phyloP scores from a whole-genome alignment of 2,329 filamentous ascomycete species.

The Colletotrichum phormii region DNA sequence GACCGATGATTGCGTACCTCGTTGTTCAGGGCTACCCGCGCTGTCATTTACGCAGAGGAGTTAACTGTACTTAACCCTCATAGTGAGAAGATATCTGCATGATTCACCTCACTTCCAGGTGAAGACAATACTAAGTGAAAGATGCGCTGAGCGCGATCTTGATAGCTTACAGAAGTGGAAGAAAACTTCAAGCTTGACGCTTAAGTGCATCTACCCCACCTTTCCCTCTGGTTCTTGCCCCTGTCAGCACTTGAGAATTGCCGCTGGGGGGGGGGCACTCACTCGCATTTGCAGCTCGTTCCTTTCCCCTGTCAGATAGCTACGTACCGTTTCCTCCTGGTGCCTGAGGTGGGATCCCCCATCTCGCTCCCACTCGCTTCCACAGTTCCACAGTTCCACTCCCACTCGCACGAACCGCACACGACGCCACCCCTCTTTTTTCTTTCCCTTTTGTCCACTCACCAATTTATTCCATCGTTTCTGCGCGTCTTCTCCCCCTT shows the following conservation, averaged over 20 bases:
- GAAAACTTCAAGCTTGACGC: background rate
- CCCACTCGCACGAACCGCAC: conserved; percentile 4
- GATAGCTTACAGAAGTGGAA: background rate
- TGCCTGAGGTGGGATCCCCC: background rate
- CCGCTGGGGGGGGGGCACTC: conserved; percentile 1
- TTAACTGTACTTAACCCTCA: background rate
- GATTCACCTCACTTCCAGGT: background rate
- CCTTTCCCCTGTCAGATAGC: background rate
- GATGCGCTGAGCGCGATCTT: background rate
- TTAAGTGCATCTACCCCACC: background rate
- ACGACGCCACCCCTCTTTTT: background rate
- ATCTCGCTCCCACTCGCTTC: conserved; percentile 7
- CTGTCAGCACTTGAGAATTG: conserved; percentile 20
- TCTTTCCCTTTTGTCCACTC: background rate
- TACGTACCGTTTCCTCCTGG: conserved; percentile 4
- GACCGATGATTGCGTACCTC: background rate
- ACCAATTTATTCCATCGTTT: conserved; percentile 12
- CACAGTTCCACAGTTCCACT: background rate
- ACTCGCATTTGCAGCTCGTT: background rate
- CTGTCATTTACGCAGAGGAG: background rate
- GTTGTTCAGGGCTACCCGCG: background rate
- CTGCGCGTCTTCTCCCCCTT: background rate
- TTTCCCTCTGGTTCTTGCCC: background rate
- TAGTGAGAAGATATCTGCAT: background rate
- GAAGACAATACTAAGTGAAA: background rate